These are phyloP conservation scores for Neurospora sp. DNA, from an alignment of 495 filamentous ascomycete genomes.

Conservation along the genomic window DNA sequence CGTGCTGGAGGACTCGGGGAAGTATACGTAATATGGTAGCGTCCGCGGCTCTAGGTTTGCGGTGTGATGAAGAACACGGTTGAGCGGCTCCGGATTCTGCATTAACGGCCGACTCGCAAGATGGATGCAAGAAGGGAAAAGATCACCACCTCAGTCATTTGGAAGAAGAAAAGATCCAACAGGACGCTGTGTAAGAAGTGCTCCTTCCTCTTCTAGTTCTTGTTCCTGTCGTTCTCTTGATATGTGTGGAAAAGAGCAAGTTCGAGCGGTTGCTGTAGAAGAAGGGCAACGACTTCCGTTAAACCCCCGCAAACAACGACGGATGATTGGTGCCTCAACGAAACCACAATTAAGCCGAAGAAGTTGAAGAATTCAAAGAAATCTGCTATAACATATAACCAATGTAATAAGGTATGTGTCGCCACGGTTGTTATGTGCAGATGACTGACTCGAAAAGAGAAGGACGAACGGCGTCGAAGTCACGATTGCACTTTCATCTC, in stretches of 20 bases:
- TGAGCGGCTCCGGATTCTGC: background rate
- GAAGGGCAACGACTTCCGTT: background rate
- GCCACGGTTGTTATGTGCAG: background rate
- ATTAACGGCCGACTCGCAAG: background rate
- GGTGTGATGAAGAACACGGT: background rate
- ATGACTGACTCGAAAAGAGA: background rate
- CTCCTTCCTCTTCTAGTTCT: background rate
- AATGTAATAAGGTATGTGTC: background rate
- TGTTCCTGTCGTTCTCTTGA: background rate
- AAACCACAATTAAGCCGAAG: background rate
- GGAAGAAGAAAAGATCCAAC: background rate
- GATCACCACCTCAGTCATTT: background rate
- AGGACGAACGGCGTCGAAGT: background rate
- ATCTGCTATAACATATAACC: background rate
- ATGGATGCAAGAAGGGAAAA: background rate
- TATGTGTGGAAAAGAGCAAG: background rate
- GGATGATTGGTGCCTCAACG: background rate
- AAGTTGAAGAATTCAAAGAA: background rate
- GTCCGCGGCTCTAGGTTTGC: background rate
- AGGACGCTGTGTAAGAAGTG: background rate
- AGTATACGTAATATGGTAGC: background rate
- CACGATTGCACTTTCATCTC: background rate
- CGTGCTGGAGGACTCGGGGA: background rate
- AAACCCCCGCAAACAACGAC: background rate
- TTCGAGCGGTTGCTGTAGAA: background rate